Base-by-base conservation (phyloP, 2,329 filamentous ascomycete genomes). In the Escovopsis sp. region DNA sequence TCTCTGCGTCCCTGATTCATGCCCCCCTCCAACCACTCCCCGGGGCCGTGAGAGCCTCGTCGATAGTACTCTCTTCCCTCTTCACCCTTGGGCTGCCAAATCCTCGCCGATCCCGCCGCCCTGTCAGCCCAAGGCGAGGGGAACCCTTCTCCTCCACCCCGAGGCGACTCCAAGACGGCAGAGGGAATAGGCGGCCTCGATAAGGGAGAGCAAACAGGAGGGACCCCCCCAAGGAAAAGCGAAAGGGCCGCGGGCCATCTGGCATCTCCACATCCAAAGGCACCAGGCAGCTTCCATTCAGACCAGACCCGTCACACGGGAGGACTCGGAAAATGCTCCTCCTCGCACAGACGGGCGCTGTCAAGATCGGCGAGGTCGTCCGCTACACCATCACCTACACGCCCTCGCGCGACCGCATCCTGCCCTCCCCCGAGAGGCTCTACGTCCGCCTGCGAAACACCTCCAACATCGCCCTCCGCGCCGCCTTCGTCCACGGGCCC, bases 401-500 rank as follows among this genome's bases (percentile, higher is more conserved):
- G 2, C 91, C 91, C 4, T 80, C 82, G 34, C 73, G 79, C 55
- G 91, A 96, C 62, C 85, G 85, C 51, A 93, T 95, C 57, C 73
- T 94, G 3, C 91, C 91, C 4, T 82, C 85, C 4, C 89, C 89
- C 26, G 69, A 82, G 49, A 72, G 78, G 53, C 76, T 98, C 33
- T 77, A 85, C 62, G 75, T 98, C 38, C 86, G 85, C 53, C 80
- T 98, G 59, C 89, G 85, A 59, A 98, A 98, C 62, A 88, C 85
- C 9, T 91, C 84, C 34, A 82, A 85, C 44, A 85, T 94, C 49
- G 85, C 91, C 12, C 70, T 96, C 34, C 85, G 91, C 55, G 91
- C 91, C 42, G 91, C 91, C 44, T 98, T 95, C 59, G 81, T 98
- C 42, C 91, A 95, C 63, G 91, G 91, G 0, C 91, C 91, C 1